Percentiles rank a stretch among this genome's conserved stretches.
phyloP scores from a whole-genome alignment of 2,329 filamentous ascomycete species.

The Colletotrichum theobromicola region DNA sequence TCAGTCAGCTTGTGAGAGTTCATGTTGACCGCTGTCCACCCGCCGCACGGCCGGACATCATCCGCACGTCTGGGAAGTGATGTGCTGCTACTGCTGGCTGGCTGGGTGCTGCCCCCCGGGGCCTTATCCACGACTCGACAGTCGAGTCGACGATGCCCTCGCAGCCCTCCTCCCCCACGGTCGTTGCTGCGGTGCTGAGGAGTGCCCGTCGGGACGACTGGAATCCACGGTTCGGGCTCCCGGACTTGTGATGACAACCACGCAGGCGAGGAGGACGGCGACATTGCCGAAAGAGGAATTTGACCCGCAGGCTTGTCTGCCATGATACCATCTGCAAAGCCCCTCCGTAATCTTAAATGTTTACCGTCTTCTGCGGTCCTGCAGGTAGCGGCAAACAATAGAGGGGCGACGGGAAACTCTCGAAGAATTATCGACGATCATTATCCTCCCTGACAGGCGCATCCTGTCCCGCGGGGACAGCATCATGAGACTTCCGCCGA shows the following conservation, averaged over 20 bases:
- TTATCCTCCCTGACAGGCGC: slow-evolving; percentile 16
- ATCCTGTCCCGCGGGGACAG: slow-evolving; percentile 2
- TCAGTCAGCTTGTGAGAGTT: slow-evolving; percentile 6
- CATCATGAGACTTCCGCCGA: slow-evolving; percentile 17
- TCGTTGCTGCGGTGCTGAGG: neutral
- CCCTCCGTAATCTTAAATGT: slow-evolving; percentile 25
- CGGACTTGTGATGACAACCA: neutral
- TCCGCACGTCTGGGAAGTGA: slow-evolving; percentile 29
- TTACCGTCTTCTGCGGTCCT: slow-evolving; percentile 15
- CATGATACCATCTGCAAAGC: slow-evolving; percentile 20
- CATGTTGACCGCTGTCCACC: slow-evolving; percentile 13
- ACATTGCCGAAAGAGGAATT: slow-evolving; percentile 8
- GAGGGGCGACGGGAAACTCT: slow-evolving; percentile 11
- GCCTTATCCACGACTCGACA: neutral
- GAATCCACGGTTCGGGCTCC: slow-evolving; percentile 4
- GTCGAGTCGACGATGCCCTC: slow-evolving; percentile 24
- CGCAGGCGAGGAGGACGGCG: neutral
- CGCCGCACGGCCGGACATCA: slow-evolving; percentile 21
- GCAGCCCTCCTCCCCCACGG: neutral
- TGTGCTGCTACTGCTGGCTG: too few relatives aligned
- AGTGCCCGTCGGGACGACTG: neutral
- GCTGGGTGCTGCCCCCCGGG: neutral
- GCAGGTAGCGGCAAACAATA: slow-evolving; percentile 17
- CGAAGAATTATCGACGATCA: slow-evolving; percentile 14
- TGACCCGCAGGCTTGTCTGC: neutral